Conservation (phyloP, 2,329 filamentous ascomycete genomes). For the Plectosphaerella plurivora region DNA sequence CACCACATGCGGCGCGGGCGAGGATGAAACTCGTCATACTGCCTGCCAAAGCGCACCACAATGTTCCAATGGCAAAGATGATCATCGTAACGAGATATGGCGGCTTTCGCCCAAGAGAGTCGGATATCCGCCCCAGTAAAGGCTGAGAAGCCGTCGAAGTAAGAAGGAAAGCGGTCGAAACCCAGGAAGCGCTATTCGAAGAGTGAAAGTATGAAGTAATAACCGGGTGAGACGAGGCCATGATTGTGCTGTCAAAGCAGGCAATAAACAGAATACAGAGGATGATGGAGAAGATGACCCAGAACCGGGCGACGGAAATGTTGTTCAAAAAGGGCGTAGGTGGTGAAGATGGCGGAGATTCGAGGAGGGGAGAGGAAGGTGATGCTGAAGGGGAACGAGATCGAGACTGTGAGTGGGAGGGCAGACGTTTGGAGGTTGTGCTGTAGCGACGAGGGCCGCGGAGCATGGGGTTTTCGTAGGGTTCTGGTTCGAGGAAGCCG, state of each 20-base stretch:
- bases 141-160: slow-evolving; percentile 75
- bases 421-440: slow-evolving; percentile 1
- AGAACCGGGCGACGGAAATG: slow-evolving; percentile 49
- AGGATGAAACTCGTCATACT: slow-evolving; percentile 67
- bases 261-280: slow-evolving; percentile 53
- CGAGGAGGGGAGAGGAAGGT: background rate
- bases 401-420: no score
- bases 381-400: background rate
- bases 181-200: slow-evolving; percentile 76
- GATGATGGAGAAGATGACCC: slow-evolving; percentile 57
- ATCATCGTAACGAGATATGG: slow-evolving; percentile 61
- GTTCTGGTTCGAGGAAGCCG: slow-evolving; percentile 34
- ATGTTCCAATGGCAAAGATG: slow-evolving; percentile 60
- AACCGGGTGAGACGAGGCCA: slow-evolving; percentile 76
- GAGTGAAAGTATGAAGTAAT: slow-evolving; percentile 77
- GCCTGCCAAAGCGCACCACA: slow-evolving; percentile 64
- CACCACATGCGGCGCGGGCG: slow-evolving; percentile 65
- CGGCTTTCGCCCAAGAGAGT: slow-evolving; percentile 65
- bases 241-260: slow-evolving; percentile 73
- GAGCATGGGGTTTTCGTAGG: slow-evolving; percentile 33
- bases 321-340: slow-evolving; percentile 35
- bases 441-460: slow-evolving; percentile 24
- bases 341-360: slow-evolving; percentile 7
- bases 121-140: slow-evolving; percentile 68
- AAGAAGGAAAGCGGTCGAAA: slow-evolving; percentile 74